Base-by-base conservation (phyloP, 2,329 filamentous ascomycete genomes). In the Fusarium sacchari region DNA sequence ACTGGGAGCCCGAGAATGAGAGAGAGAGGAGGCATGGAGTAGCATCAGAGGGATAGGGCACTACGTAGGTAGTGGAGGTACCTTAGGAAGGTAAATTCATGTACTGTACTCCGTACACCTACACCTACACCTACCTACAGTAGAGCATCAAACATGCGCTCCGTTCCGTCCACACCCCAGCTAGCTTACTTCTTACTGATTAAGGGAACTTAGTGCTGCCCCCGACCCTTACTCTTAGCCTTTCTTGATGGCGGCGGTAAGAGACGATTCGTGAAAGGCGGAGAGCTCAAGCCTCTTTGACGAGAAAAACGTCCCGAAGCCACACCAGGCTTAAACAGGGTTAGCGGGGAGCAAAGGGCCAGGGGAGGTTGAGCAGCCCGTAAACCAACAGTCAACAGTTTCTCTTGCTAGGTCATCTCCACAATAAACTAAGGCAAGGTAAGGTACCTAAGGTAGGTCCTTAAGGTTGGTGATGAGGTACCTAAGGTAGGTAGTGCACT, bases 201-300 rank as follows among this genome's bases (percentile, higher is more conserved):
- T n/a, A 40, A 55, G 34, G 24, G 34, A 28, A 40, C 34, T 40
- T 55, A 39, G 40, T 22, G 37, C 34, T 64, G 43, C 73, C 73
- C 67, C 67, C 67, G 71, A 74, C 72, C 73, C 71, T 62, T 72
- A 66, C 72, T 72, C 71, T 62, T 72, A 66, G 55, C 40, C 40
- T 36, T 71, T 73, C 55, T 66, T 73, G 60, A 64, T 69, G 74
- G 72, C 76, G 82, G 82, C 82, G 82, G 81, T 78, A 83, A 83
- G 73, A 80, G 77, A 72, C 76, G 78, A 78, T 68, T 77, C 78
- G 76, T 83, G 81, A 84, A 83, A 83, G 82, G 82, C 79, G 77
- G 73, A 77, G 71, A 69, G 69, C 60, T 60, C 55, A 67, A 72
- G 71, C 71, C 71, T 74, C 67, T 71, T 69, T 71, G 62, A 59